Evolutionary conservation across 177 flowering plant species (phyloP), one percentile per base, ranked within the genome.

Genomic region (Vitis hybrid): DNA sequence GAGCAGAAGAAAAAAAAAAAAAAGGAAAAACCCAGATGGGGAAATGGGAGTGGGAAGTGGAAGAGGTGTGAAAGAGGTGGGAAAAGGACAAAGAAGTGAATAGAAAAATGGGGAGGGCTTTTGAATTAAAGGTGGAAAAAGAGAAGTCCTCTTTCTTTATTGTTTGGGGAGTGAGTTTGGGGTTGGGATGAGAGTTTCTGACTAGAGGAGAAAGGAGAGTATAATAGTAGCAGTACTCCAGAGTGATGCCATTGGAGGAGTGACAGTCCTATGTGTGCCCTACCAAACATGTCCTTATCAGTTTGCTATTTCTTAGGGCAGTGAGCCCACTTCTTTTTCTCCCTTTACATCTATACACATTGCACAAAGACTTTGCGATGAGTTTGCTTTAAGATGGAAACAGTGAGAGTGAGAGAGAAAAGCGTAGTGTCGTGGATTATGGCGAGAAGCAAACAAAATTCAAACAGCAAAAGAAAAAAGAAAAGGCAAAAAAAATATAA

Each of bases 61-160:
- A 26, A 26, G 26, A 14, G 29, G 12, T 56, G 61, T 57, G 67
- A 51, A 15, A 15, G 53, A 65, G 66, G 53, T 22, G 66, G 67
- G 49, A 71, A 60, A 59, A 65, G 68, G 15, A 59, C 45, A 51
- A 21, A 56, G 53, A 70, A 76, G 72, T 52, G 71, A 70, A 63
- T 69, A 72, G 78, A 76, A 75, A 70, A 57, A 68, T 39, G 45
- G 45, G 45, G 19, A 57, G 75, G 62, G 80, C 78, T 78, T 78
- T 77, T 82, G 80, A 84, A 80, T 73, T 82, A 75, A 75, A 78
- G 77, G 51, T 50, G 62, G 15, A 39, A 31, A 26, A 48, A 21
- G 72, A 51, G 57, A 15, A 14, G 14, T 7, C 45, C 45, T 39
- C 45, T 39, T 39, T 39, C 45, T 39, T 39, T 39, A 39, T 39